Evolutionary conservation across 1,284 basidiomycete genomes (phyloP), one percentile per base, ranked within the genome.

Genomic region (Stereum hirsutum): DNA sequence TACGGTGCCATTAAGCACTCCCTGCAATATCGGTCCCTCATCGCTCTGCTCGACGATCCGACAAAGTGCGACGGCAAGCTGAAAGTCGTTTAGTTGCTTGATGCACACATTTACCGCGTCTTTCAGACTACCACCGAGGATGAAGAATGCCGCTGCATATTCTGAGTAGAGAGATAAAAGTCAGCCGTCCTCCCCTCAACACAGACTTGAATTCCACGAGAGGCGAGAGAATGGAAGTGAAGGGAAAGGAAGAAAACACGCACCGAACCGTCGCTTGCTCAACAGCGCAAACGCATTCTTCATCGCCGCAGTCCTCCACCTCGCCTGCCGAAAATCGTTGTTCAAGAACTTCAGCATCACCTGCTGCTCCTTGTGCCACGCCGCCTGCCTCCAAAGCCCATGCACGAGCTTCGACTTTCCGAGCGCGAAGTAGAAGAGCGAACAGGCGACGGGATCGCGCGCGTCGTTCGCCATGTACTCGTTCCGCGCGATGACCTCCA

Each of bases 281-380:
- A 99, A 62, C 30, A 99, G 66, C 1, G 91, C 91, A 63, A 87
- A 99, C 2, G 96, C 96, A 58, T 99, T 99, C 70, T 99, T 99
- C 47, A 89, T 65, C 1, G 96, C 95, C 0, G 94, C 94, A 12
- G 89, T 91, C 49, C 80, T 81, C 95, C 95, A 98, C 15, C 92
- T 75, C 1, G 81, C 67, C 49, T 85, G 70, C 3, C 72, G 72
- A 56, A 99, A 99, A 62, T 99, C 89, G 56, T 99, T 95, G 26
- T 77, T 71, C 3, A 99, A 63, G 63, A 99, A 98, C 55, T 88
- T 91, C 43, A 97, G 70, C 94, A 95, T 99, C 47, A 83, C 60
- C 5, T 70, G 57, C 55, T 96, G 91, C 53, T 99, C 96, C 48
- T 81, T 87, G 55, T 99, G 94, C 74, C 93, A 95, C 2, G 81